Percentiles rank a stretch among this genome's conserved stretches.
phyloP scores from a whole-genome alignment of 2,329 filamentous ascomycete species.

The Talaromyces islandicus region DNA sequence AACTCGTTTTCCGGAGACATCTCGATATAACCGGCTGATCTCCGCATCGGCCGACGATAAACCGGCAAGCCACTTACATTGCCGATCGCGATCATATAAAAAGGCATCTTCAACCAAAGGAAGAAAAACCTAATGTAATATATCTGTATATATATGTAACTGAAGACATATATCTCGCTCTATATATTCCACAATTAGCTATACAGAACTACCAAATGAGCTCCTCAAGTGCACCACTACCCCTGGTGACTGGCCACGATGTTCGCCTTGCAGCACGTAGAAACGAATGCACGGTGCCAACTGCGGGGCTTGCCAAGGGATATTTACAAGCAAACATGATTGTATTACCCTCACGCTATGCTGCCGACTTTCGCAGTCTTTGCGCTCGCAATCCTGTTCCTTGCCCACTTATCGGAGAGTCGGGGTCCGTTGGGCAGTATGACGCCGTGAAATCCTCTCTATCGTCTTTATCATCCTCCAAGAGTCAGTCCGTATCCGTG shows the following conservation, averaged over 20 bases:
- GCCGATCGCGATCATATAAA: not conserved
- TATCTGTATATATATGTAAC: not conserved
- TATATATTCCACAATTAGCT: not conserved
- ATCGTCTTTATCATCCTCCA: not conserved
- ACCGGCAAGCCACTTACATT: not conserved
- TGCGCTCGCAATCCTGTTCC: slow-evolving; percentile 58
- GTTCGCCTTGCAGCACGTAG: not conserved
- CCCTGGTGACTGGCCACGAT: not conserved
- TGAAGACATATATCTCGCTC: not conserved
- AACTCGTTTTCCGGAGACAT: not conserved
- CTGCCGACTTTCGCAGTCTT: slow-evolving; percentile 52
- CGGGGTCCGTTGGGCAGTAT: slow-evolving; percentile 31
- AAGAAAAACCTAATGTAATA: not conserved
- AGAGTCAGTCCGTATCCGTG: slow-evolving; percentile 19
- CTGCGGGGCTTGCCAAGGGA: slow-evolving; percentile 50
- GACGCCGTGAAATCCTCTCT: not conserved
- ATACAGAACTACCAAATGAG: not conserved
- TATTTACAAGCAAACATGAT: slow-evolving; percentile 60
- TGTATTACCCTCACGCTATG: slow-evolving; percentile 52
- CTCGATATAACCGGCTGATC: not conserved
- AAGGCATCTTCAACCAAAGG: not conserved
- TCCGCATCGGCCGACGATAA: not conserved
- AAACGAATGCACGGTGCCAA: slow-evolving; percentile 21
- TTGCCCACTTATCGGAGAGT: slow-evolving; percentile 53
- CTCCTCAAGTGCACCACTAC: not conserved